These are phyloP conservation scores for Coemansia sp. DNA, from an alignment of 192 early-diverging fungal genomes.

Conservation along the genomic window DNA sequence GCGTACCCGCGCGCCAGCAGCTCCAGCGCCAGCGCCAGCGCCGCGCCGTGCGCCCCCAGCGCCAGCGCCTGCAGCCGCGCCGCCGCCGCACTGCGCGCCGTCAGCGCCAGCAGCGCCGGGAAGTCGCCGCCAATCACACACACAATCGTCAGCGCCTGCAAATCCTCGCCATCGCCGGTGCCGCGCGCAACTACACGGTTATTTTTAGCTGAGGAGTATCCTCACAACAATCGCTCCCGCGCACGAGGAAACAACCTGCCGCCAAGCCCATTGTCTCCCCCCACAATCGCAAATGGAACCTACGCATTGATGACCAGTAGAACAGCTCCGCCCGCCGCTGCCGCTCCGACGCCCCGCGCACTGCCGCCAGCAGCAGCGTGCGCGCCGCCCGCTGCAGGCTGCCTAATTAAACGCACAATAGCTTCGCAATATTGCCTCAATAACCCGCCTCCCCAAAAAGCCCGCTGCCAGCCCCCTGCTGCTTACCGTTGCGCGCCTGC, in stretches of 20 bases:
- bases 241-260: no score
- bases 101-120: conserved; percentile 39
- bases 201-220: conserved; percentile 9
- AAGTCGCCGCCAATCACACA: conserved; percentile 46
- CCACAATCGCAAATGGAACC: conserved; percentile 17
- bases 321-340: conserved; percentile 38
- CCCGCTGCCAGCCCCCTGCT: neutral
- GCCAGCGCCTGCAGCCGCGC: conserved; percentile 41
- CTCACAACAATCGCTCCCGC: no score
- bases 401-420: conserved; percentile 12
- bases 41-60: conserved; percentile 1
- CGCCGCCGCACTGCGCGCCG: conserved; percentile 45
- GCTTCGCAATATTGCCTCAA: neutral
- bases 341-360: conserved; percentile 39
- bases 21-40: conserved; percentile 40
- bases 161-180: conserved; percentile 28
- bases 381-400: conserved; percentile 47
- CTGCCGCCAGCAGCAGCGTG: conserved; percentile 42
- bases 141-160: conserved; percentile 45
- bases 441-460: no score
- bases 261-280: no score
- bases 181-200: conserved; percentile 36
- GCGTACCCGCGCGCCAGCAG: conserved; percentile 43
- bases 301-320: conserved; percentile 49
- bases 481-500: conserved; percentile 38